Base-by-base conservation (phyloP, 2,329 filamentous ascomycete species). In the Fusarium vanettenii region DNA sequence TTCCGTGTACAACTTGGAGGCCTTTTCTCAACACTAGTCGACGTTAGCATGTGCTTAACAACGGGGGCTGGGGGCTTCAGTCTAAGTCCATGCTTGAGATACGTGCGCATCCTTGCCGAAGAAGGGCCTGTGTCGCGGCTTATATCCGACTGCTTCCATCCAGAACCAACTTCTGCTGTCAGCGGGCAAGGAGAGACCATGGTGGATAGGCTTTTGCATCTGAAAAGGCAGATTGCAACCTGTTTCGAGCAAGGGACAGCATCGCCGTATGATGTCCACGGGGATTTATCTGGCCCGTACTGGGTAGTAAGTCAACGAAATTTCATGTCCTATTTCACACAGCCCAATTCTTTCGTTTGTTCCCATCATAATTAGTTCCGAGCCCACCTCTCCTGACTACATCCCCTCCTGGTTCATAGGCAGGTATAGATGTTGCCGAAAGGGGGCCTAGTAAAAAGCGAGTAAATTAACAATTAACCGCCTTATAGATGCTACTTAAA, bases 201-300 rank as follows among this genome's bases (percentile, higher is more conserved):
- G 29, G 2, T 50, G 0, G 43, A 35, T 16, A 11, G 18, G 18
- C 31, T 63, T 5, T 11, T 18, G 7, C 3, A 9, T 5, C 7
- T 52, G 11, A 52, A 10, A 37, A 48, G 11, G 25, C 20, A 52
- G 14, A 63, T 63, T 10, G 22, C 31, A 9, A 14, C 2, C 18
- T 63, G 60, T 16, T 63, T 63, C 20, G 60, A 63, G 22, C 41
- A 29, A 18, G 43, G 60, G 1, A 63, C 9, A 37, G 60, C 60
- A 18, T 63, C 60, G n/a, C 60, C 60, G 3, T n/a, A 25, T 27
- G 60, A 63, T 41, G 11, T 27, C 14, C n/a, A n/a, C n/a, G n/a
- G n/a, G n/a, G n/a, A n/a, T n/a, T 4, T 18, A 16, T 8, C 14
- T 37, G 14, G 1, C 6, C 16, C 6, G 6, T 37, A 37, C 35